Base-by-base conservation (phyloP, 2,329 filamentous ascomycete genomes). In the Penicillium italicum region DNA sequence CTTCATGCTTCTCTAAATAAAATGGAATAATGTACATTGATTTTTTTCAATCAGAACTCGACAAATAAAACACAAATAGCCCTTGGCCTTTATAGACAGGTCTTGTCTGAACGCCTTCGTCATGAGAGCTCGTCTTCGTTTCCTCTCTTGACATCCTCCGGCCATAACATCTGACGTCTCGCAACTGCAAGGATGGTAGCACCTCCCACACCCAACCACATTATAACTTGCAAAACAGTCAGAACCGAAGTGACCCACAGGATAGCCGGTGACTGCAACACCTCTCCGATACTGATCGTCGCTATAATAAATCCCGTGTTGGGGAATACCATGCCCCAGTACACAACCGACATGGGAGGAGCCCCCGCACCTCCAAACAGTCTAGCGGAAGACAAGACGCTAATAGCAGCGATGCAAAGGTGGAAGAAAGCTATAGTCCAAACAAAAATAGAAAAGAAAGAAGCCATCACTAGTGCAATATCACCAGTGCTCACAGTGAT, bases 341-440 rank as follows among this genome's bases (percentile, higher is more conserved):
- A 66, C 10, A 47, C 41, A 16, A 63, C 22, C 7, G 58, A 56
- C 50, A 57, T 61, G 24, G 20, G 14, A 12, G 50, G 26, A 14
- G 44, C 36, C 11, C 46, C 43, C n/a, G 30, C 2, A n/a, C 55
- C 46, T 20, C 52, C 37, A 12, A 53, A 44, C 1, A 37, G 28
- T 11, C 45, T 53, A 18, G 30, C 33, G 11, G 41, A 31, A 18
- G 53, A 40, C 9, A 77, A n/a, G 10, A 77, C 69, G 3, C 71
- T 68, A 0, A 78, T 58, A 1, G 69, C 70, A 0, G 71, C 71
- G 50, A 80, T 74, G 61, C 73, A 75, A 65, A 80, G 80, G 66
- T 80, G 80, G 76, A 79, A 82, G 46, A 80, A 75, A 4, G 76
- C 74, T 37, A 82, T 75, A 0, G 77, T 70, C 72, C 78, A 77